phyloP scores from a whole-genome alignment of 352 stramenopile species.

The Aphanomyces stellatus region DNA sequence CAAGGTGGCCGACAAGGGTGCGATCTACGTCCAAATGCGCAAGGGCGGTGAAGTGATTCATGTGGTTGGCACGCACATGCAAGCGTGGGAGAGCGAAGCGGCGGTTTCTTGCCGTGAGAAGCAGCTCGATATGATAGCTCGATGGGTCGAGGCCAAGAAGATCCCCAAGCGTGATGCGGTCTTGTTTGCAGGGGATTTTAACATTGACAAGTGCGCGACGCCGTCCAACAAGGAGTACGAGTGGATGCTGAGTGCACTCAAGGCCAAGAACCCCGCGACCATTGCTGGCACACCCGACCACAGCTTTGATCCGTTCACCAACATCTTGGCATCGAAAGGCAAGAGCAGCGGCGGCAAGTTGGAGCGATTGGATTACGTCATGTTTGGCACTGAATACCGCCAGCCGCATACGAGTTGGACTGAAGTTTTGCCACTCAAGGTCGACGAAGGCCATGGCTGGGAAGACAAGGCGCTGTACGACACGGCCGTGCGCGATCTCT shows the following conservation, averaged over 20 bases:
- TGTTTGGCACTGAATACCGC: constrained; percentile 32
- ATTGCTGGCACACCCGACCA: constrained; percentile 28
- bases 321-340: constrained; percentile 43
- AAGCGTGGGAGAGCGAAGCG: constrained; percentile 50
- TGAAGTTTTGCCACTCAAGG: constrained; percentile 49
- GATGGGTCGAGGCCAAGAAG: constrained; percentile 41
- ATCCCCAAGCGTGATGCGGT: constrained; percentile 40
- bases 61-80: constrained; percentile 53
- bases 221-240: constrained; percentile 29
- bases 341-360: constrained; percentile 47
- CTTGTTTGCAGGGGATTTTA: constrained; percentile 51
- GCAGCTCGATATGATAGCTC: constrained; percentile 35
- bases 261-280: constrained; percentile 30
- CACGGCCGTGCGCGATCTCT: constrained; percentile 44
- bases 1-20: constrained; percentile 53
- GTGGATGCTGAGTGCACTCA: constrained; percentile 38
- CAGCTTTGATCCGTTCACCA: constrained; percentile 58
- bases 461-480: constrained; percentile 3
- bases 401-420: constrained; percentile 23
- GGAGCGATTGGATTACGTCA: constrained; percentile 58
- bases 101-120: constrained; percentile 31
- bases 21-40: constrained; percentile 48
- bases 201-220: constrained; percentile 46
- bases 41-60: constrained; percentile 33
- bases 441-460: constrained; percentile 11